Evolutionary conservation across 148 eudicot species (phyloP).

Genomic region (Rhododendron molle): DNA sequence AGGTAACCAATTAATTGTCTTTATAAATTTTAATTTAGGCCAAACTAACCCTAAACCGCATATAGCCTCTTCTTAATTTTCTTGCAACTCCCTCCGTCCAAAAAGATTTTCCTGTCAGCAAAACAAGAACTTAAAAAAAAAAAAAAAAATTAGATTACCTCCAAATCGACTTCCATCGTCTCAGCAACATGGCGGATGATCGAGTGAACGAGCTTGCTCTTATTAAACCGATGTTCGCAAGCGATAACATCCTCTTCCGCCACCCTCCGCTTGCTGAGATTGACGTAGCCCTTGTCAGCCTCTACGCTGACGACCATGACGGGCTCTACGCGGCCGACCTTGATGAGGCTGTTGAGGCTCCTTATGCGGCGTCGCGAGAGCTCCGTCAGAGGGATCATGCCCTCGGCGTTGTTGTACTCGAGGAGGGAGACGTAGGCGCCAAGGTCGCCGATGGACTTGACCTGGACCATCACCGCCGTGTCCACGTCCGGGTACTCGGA

Average conservation of each 20-base stretch:
- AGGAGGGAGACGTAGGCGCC: slow-evolving; percentile 79
- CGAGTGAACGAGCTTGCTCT: slow-evolving; percentile 97
- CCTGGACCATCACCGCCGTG: slow-evolving; percentile 90
- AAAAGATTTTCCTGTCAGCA: no score
- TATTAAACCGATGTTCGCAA: slow-evolving; percentile 90
- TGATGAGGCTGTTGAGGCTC: slow-evolving; percentile 79
- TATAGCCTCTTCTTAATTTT: no score
- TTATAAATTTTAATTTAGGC: neutral
- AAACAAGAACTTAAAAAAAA: no score
- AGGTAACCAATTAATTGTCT: neutral
- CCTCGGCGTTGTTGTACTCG: slow-evolving; percentile 97
- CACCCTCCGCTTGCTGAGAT: slow-evolving; percentile 86
- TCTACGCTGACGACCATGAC: slow-evolving; percentile 88
- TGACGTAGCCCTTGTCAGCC: slow-evolving; percentile 72
- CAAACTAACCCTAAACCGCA: neutral
- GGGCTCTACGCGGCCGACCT: slow-evolving; percentile 87
- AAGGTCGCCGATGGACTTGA: slow-evolving; percentile 82
- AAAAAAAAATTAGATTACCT: slow-evolving; percentile 33
- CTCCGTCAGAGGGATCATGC: slow-evolving; percentile 92
- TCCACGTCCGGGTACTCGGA: slow-evolving; percentile 83
- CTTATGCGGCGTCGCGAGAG: slow-evolving; percentile 87
- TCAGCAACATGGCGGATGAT: slow-evolving; percentile 97
- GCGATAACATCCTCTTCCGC: slow-evolving; percentile 69
- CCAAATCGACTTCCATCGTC: slow-evolving; percentile 63
- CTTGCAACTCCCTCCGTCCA: no score